Conservation (phyloP, 1,139 yeast species). For the Hyphopichia buzzinii region DNA sequence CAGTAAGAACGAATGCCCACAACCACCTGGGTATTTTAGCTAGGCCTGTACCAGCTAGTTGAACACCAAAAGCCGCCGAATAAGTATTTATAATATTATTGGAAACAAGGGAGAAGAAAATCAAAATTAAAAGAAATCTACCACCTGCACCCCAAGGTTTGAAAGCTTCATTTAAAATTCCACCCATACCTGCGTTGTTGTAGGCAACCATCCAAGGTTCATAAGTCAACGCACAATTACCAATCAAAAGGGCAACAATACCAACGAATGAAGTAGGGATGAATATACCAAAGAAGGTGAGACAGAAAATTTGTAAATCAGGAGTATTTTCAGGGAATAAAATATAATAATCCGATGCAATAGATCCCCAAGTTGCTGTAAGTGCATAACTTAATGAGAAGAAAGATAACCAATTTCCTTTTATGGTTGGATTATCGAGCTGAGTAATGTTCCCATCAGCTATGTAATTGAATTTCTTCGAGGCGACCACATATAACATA, state of each 20-base stretch:
- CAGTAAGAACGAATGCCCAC: conserved; percentile 22
- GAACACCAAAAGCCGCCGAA: conserved; percentile 25
- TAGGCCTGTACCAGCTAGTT: conserved; percentile 18
- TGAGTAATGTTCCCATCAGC: conserved; percentile 15
- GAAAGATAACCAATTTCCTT: conserved; percentile 26
- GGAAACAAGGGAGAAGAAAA: conserved; percentile 34
- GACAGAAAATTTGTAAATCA: conserved; percentile 15
- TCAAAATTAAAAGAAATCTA: conserved; percentile 30
- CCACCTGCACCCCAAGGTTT: conserved; percentile 27
- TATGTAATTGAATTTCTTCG: conserved; percentile 14
- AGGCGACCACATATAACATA: conserved; percentile 22
- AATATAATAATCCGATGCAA: conserved; percentile 28
- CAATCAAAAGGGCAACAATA: conserved; percentile 21
- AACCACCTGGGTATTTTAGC: conserved; percentile 24
- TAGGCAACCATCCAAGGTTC: conserved; percentile 25
- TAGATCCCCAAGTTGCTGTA: conserved; percentile 27
- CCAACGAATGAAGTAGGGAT: conserved; percentile 28
- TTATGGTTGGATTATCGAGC: conserved; percentile 8
- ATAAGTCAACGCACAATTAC: conserved; percentile 22
- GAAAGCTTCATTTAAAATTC: conserved; percentile 19
- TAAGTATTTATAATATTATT: conserved; percentile 36
- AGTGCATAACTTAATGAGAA: conserved; percentile 26
- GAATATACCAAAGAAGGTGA: conserved; percentile 23
- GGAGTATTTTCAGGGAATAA: conserved; percentile 24
- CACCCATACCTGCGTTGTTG: conserved; percentile 21